Evolutionary conservation across 495 filamentous ascomycete species (phyloP).

Genomic region (Neurospora sp.): DNA sequence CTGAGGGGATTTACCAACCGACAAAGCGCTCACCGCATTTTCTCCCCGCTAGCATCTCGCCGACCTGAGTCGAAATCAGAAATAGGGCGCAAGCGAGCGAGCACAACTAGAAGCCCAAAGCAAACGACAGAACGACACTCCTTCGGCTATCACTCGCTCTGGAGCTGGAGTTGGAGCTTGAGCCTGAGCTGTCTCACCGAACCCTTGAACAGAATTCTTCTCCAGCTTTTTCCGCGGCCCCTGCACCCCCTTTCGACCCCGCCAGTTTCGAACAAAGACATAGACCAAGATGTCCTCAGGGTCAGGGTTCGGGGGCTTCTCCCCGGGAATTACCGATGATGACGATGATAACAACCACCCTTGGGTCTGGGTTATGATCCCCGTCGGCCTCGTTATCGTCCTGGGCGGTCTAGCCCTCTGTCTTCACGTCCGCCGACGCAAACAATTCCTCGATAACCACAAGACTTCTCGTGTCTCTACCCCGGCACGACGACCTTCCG

Average conservation of each 20-base stretch:
- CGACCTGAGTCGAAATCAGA: not conserved
- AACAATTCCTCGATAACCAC: not conserved
- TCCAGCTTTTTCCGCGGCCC: not conserved
- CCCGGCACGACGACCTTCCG: not conserved
- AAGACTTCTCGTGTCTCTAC: not conserved
- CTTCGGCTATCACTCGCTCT: not conserved
- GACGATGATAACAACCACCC: not conserved
- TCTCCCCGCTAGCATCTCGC: not conserved
- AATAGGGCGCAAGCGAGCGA: not conserved
- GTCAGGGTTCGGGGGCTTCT: not conserved
- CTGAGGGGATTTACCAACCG: not conserved
- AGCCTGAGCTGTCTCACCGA: not conserved
- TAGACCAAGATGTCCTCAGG: not conserved
- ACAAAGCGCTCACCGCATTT: not conserved
- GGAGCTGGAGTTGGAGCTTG: not conserved
- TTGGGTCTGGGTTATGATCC: slow-evolving; percentile 15
- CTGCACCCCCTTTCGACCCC: not conserved
- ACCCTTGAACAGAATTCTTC: not conserved
- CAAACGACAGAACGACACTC: not conserved
- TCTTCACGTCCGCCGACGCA: slow-evolving; percentile 9
- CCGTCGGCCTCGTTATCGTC: slow-evolving; percentile 10
- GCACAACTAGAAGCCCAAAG: not conserved
- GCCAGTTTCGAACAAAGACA: not conserved
- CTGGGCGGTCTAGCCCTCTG: slow-evolving; percentile 7
- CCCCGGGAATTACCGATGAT: not conserved